These are phyloP conservation scores for Microcyclospora pomicola DNA, from an alignment of 2,329 filamentous ascomycete species.

Conservation along the genomic window DNA sequence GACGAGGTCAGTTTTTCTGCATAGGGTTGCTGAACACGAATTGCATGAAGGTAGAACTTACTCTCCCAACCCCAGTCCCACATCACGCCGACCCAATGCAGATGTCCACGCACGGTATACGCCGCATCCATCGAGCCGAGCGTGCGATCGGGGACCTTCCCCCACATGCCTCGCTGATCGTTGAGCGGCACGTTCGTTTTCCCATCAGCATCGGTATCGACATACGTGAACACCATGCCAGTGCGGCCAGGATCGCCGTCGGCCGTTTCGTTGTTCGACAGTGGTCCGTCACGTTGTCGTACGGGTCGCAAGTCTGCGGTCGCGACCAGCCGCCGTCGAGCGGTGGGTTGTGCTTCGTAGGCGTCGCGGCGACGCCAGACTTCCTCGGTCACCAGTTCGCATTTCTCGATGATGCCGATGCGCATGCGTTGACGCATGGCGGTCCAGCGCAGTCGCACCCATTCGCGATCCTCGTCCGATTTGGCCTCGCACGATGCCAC, in stretches of 20 bases:
- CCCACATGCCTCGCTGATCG: neutral
- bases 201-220: conserved; percentile 7
- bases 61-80: conserved; percentile 60
- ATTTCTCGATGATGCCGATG: conserved; percentile 54
- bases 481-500: conserved; percentile 52
- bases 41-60: conserved; percentile 28
- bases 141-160: neutral
- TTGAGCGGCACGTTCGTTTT: neutral
- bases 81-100: conserved; percentile 62
- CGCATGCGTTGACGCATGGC: conserved; percentile 48
- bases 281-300: conserved; percentile 13
- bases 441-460: conserved; percentile 50
- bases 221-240: conserved; percentile 22
- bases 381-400: conserved; percentile 49
- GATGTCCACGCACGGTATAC: conserved; percentile 48
- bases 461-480: conserved; percentile 45
- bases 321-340: conserved; percentile 21
- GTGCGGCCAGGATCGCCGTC: conserved; percentile 16
- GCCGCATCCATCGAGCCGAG: conserved; percentile 38
- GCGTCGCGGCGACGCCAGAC: conserved; percentile 52
- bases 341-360: conserved; percentile 25
- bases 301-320: conserved; percentile 23
- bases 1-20: too few species aligned
- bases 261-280: conserved; percentile 4
- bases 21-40: too few species aligned